A percentile compares a stretch with the other conserved stretches of the same genome.
Evolutionary conservation across 1,284 basidiomycete genomes (phyloP).

Genomic region (Erythrobasidium hasegawianum): DNA sequence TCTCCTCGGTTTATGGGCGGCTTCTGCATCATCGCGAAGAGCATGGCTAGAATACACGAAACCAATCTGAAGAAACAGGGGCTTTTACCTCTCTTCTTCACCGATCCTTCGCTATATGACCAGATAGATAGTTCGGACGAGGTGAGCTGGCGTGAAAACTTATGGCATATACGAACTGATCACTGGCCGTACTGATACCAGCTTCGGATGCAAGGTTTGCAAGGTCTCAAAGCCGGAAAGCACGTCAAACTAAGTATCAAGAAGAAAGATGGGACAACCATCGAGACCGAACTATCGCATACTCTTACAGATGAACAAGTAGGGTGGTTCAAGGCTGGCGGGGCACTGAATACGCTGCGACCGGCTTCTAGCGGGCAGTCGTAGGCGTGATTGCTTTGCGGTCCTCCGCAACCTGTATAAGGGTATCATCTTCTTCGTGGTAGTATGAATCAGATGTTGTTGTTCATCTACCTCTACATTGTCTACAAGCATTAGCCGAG

Average conservation of each 20-base stretch:
- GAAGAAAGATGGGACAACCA: slow-evolving; percentile 65
- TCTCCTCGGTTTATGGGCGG: slow-evolving; percentile 96
- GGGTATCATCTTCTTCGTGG: no score
- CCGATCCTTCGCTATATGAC: slow-evolving; percentile 82
- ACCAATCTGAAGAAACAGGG: slow-evolving; percentile 92
- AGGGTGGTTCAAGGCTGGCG: not conserved
- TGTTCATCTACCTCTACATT: no score
- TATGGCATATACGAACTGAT: no score
- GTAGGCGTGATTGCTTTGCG: no score
- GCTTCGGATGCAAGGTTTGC: slow-evolving; percentile 74
- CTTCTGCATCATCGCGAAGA: slow-evolving; percentile 87
- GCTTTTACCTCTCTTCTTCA: slow-evolving; percentile 55
- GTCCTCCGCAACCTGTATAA: no score
- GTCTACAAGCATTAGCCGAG: no score
- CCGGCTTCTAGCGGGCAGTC: not conserved
- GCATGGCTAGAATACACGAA: slow-evolving; percentile 97
- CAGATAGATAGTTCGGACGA: slow-evolving; percentile 74
- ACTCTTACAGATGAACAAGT: slow-evolving; percentile 1
- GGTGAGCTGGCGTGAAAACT: no score
- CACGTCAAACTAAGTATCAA: slow-evolving; percentile 72
- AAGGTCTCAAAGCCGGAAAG: slow-evolving; percentile 78
- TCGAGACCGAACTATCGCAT: not conserved
- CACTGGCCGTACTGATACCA: slow-evolving; percentile 43
- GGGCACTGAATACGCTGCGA: slow-evolving; percentile 1
- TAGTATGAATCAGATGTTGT: no score